These are phyloP conservation scores for Crataegus laevigata DNA, from an alignment of 306 rosid genomes.

Conservation along the genomic window DNA sequence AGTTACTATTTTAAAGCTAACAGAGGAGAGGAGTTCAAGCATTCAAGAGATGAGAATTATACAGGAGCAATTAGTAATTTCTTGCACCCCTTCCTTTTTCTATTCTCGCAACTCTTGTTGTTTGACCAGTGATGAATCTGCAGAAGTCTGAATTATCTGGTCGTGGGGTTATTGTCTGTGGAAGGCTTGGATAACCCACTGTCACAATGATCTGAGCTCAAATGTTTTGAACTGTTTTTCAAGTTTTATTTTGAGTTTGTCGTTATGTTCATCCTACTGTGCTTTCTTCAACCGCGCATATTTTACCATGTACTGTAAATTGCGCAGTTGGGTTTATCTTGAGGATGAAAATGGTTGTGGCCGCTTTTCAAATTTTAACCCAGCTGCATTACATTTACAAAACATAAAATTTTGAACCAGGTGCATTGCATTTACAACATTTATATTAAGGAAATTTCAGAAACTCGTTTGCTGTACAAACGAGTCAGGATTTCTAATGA, in stretches of 20 bases:
- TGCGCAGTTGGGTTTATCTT: neutral
- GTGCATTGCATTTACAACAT: neutral
- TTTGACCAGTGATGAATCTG: neutral
- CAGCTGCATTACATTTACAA: no score
- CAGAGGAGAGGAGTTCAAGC: slow-evolving; percentile 59
- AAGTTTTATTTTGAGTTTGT: neutral
- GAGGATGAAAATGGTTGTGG: neutral
- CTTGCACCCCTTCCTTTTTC: neutral
- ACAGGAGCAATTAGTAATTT: slow-evolving; percentile 50
- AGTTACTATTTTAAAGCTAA: slow-evolving; percentile 48
- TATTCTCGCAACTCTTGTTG: neutral
- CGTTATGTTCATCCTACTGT: neutral
- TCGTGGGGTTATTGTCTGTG: no score
- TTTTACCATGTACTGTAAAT: neutral
- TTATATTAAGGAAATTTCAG: neutral
- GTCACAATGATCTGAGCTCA: neutral
- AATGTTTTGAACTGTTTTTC: neutral
- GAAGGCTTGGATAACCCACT: neutral
- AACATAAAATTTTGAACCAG: neutral
- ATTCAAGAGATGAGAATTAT: slow-evolving; percentile 41
- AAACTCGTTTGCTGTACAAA: neutral
- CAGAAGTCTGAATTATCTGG: neutral
- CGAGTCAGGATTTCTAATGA: neutral
- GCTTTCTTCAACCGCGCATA: neutral
- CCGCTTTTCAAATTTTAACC: no score